phyloP scores from a whole-genome alignment of 768 basidiomycete genomes.

The Pisolithus tinctorius region DNA sequence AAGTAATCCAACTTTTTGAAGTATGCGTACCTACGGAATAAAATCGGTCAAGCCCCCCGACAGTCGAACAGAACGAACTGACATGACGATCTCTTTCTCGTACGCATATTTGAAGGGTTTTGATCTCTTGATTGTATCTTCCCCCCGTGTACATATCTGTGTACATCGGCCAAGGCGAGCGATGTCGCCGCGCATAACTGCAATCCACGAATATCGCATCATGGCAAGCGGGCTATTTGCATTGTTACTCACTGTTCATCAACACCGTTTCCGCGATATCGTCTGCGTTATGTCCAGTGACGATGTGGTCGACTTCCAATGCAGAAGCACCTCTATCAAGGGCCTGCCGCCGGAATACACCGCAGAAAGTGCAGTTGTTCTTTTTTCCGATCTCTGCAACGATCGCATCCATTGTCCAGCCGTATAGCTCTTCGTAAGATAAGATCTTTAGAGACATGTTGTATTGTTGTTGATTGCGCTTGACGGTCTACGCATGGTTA shows the following conservation, averaged over 20 bases:
- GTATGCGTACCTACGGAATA: slow-evolving; percentile 79
- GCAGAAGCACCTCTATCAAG: slow-evolving; percentile 89
- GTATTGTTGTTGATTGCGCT: slow-evolving; percentile 94
- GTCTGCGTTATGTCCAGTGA: slow-evolving; percentile 98
- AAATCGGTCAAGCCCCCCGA: slow-evolving; percentile 5
- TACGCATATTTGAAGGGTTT: slow-evolving; percentile 99
- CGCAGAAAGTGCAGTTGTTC: slow-evolving; percentile 99
- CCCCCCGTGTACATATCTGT: slow-evolving; percentile 89
- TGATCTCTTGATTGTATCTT: slow-evolving; percentile 92
- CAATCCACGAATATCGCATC: not conserved
- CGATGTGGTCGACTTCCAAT: slow-evolving; percentile 91
- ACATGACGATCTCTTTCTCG: slow-evolving; percentile 99
- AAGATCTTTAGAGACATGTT: slow-evolving; percentile 93
- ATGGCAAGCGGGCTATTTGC: not conserved
- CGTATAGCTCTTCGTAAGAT: slow-evolving; percentile 93
- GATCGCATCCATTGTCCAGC: slow-evolving; percentile 98
- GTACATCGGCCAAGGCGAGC: slow-evolving; percentile 92
- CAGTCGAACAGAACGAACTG: slow-evolving; percentile 17
- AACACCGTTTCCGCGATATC: slow-evolving; percentile 98
- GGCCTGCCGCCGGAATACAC: slow-evolving; percentile 94
- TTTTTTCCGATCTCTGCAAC: slow-evolving; percentile 93
- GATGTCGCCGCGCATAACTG: slow-evolving; percentile 98
- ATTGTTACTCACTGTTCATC: slow-evolving; percentile 81
- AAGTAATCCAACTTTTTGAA: slow-evolving; percentile 99
- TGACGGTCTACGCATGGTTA: slow-evolving; percentile 68